These are phyloP conservation scores for Dacryopinax primogenitus DNA, from an alignment of 768 basidiomycete species.

Conservation along the genomic window DNA sequence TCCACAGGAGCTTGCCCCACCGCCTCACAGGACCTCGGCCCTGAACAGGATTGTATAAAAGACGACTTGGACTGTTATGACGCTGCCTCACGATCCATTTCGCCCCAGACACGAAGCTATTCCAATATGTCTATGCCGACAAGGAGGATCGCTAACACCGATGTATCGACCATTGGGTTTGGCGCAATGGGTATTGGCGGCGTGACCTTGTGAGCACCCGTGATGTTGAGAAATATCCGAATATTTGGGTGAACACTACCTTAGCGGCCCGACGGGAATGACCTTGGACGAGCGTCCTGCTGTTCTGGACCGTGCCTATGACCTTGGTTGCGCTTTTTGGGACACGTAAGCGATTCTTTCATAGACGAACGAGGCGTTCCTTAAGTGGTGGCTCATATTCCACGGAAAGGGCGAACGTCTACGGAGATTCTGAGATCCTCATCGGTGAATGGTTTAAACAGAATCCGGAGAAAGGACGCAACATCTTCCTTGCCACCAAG, in stretches of 20 bases:
- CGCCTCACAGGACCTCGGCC: no score
- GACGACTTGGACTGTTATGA: no score
- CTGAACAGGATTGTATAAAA: no score
- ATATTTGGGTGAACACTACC: not conserved
- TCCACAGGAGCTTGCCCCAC: no score
- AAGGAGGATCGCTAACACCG: conserved; percentile 35
- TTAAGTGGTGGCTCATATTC: not conserved
- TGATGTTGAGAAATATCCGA: not conserved
- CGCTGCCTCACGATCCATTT: no score
- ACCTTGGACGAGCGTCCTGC: not conserved
- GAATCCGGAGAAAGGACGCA: not conserved
- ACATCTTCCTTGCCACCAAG: conserved; percentile 10
- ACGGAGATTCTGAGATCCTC: conserved; percentile 4
- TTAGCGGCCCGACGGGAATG: not conserved
- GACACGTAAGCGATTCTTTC: not conserved
- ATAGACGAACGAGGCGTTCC: not conserved
- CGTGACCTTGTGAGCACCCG: not conserved
- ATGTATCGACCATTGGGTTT: conserved; percentile 14
- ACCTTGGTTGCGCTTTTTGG: conserved; percentile 11
- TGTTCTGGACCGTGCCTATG: not conserved
- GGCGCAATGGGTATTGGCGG: conserved; percentile 12
- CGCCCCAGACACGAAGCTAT: no score
- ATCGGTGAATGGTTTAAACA: conserved; percentile 4
- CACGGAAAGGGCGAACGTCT: not conserved
- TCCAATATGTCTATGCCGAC: conserved; percentile 23